phyloP scores from a whole-genome alignment of 257 asterid genomes.

The Solanum neorickii region DNA sequence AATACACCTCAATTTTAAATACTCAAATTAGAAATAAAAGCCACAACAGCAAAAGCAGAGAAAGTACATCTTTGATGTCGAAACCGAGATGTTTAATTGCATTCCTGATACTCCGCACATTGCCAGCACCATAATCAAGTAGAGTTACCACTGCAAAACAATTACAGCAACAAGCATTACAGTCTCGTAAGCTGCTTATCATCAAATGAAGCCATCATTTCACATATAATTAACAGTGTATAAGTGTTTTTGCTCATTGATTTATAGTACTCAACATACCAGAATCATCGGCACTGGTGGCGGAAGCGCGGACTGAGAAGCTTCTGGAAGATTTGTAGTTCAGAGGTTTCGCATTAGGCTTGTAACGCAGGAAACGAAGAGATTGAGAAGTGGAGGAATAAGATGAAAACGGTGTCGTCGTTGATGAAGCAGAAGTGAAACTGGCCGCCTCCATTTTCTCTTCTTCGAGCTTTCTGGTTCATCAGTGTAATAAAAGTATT shows the following conservation, averaged over 20 bases:
- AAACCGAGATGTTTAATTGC: slow-evolving; percentile 77
- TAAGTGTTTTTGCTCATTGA: neutral
- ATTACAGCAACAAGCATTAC: neutral
- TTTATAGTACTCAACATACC: slow-evolving; percentile 10
- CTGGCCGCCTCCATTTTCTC: slow-evolving; percentile 43
- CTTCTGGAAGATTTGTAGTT: slow-evolving; percentile 27
- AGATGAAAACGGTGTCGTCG: slow-evolving; percentile 17
- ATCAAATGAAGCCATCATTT: neutral
- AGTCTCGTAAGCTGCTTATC: neutral
- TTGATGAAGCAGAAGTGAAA: neutral
- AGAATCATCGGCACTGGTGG: slow-evolving; percentile 38
- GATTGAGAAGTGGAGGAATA: slow-evolving; percentile 12
- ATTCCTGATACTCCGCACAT: slow-evolving; percentile 84
- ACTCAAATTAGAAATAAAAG: neutral
- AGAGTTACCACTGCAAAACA: slow-evolving; percentile 57
- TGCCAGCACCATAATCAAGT: slow-evolving; percentile 99
- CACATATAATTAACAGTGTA: neutral
- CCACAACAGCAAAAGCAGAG: neutral
- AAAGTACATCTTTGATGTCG: slow-evolving; percentile 60
- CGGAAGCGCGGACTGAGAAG: slow-evolving; percentile 49
- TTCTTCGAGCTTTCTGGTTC: slow-evolving; percentile 1
- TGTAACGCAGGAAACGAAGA: slow-evolving; percentile 17
- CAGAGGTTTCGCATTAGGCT: slow-evolving; percentile 8
- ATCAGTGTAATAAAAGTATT: neutral
- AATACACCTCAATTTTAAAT: neutral